phyloP scores from a whole-genome alignment of 2,329 filamentous ascomycete genomes.

The Monilinia fructicola region DNA sequence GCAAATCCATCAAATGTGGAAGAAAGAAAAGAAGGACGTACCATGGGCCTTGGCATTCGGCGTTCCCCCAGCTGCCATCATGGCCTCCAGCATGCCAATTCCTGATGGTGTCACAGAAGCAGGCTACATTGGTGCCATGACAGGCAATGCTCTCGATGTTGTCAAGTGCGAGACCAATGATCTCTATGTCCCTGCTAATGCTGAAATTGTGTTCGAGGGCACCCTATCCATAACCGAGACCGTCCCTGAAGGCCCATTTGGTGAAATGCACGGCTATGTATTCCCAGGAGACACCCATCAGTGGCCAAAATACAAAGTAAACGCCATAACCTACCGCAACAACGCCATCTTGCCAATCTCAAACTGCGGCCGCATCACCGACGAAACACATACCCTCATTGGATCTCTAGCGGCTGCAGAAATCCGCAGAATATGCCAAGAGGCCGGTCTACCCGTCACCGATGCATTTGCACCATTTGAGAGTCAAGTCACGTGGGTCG shows the following conservation, averaged over 20 bases:
- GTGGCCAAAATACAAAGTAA: conserved; percentile 46
- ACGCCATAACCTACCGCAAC: conserved; percentile 50
- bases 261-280: conserved; percentile 49
- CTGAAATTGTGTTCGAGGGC: conserved; percentile 54
- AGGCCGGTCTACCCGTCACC: too few species aligned
- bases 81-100: too few species aligned
- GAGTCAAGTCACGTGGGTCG: conserved; percentile 50
- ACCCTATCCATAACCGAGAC: conserved; percentile 47
- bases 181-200: conserved; percentile 49
- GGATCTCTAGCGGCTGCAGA: too few species aligned
- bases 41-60: too few species aligned
- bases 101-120: too few species aligned
- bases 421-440: too few species aligned
- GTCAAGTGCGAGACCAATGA: conserved; percentile 54
- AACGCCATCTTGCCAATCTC: conserved; percentile 51
- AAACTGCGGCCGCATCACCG: conserved; percentile 43
- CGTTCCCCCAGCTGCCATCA: too few species aligned
- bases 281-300: conserved; percentile 45
- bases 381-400: too few species aligned
- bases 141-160: conserved; percentile 47
- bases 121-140: conserved; percentile 49
- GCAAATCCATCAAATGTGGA: too few species aligned
- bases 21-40: too few species aligned
- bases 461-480: conserved; percentile 46
- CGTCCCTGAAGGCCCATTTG: conserved; percentile 50